phyloP scores from a whole-genome alignment of 2,329 filamentous ascomycete species.

The Samsoniella hepiali region DNA sequence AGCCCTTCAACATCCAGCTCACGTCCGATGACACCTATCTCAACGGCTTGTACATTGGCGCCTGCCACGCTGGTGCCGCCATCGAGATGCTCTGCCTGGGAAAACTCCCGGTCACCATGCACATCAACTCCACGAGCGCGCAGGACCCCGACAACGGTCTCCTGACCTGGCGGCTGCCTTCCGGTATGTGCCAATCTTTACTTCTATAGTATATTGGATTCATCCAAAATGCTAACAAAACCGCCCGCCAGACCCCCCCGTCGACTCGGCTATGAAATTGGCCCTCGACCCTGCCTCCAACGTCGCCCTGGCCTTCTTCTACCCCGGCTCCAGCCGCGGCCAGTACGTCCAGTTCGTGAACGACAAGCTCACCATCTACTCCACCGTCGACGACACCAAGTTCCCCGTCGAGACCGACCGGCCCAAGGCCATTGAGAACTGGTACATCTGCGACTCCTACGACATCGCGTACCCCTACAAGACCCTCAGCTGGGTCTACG shows the following conservation, averaged over 20 bases:
- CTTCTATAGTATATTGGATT: too few species aligned
- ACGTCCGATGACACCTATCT: background rate
- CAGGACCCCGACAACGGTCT: background rate
- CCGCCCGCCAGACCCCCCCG: background rate
- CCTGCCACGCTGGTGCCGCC: slow-evolving; percentile 17
- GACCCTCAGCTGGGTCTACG: slow-evolving; percentile 19
- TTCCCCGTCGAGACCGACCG: background rate
- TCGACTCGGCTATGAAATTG: slow-evolving; percentile 10
- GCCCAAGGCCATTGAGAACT: background rate
- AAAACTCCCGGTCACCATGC: slow-evolving; percentile 9
- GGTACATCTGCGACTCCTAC: slow-evolving; percentile 14
- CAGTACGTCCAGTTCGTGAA: slow-evolving; percentile 7
- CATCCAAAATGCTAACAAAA: background rate
- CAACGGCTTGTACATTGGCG: slow-evolving; percentile 11
- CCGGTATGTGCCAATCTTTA: background rate
- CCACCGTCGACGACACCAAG: slow-evolving; percentile 11
- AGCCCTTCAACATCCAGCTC: slow-evolving; percentile 15
- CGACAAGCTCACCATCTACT: slow-evolving; percentile 4
- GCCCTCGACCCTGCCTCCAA: slow-evolving; percentile 4
- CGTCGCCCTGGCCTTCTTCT: slow-evolving; percentile 17
- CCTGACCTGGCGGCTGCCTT: slow-evolving; percentile 15
- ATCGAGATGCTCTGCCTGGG: slow-evolving; percentile 14
- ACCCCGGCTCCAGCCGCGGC: background rate
- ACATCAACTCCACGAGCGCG: slow-evolving; percentile 7
- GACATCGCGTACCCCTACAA: slow-evolving; percentile 17